Evolutionary conservation across 345 rosid species (phyloP), one percentile per base, ranked within the genome.

Genomic region (Hypericum androsaemum): DNA sequence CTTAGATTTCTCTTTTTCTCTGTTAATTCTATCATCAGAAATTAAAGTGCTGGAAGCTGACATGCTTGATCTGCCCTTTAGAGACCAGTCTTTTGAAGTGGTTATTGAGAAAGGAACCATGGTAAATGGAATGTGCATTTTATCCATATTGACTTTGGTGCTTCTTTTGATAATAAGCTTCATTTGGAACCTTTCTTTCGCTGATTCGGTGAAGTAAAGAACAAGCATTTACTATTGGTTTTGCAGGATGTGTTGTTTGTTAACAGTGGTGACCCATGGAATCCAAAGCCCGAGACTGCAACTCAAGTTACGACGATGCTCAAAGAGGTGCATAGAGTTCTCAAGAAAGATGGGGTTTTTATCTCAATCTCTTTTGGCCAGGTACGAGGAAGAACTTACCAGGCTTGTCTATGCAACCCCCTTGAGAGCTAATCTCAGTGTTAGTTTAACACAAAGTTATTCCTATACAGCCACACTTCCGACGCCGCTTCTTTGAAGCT

Each of bases 21-120:
- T n/a, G n/a, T n/a, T n/a, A n/a, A 46, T 53, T 79, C 52, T 59
- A 63, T 68, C 52, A 65, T 69, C 87, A 90, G 96, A 84, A 71
- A 82, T 90, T 51, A 82, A 79, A 69, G 98, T 90, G 79, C 56
- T 84, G 83, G 80, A 86, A 70, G 96, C 94, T 59, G 90, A 86
- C 77, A 84, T 89, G 94, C 84, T 86, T 68, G 82, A 79, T 69
- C 89, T 89, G 60, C 95, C 96, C 53, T 86, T 86, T 74, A 62
- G 67, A 59, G 22, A 66, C 58, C 75, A 76, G 59, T 74, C 60
- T 71, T 86, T 84, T 68, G 89, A 90, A 66, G 94, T 86, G 64
- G 84, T 84, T 75, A 77, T 90, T 72, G 98, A 90, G 89, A 90
- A 90, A 82, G 92, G 96, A 63, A 87, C 96, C 58, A 84, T 90